Percentiles rank a stretch among this genome's conserved stretches.
These are phyloP conservation scores for Rhodosporidiobolus odoratus DNA, from an alignment of 768 basidiomycete genomes.

Conservation along the genomic window DNA sequence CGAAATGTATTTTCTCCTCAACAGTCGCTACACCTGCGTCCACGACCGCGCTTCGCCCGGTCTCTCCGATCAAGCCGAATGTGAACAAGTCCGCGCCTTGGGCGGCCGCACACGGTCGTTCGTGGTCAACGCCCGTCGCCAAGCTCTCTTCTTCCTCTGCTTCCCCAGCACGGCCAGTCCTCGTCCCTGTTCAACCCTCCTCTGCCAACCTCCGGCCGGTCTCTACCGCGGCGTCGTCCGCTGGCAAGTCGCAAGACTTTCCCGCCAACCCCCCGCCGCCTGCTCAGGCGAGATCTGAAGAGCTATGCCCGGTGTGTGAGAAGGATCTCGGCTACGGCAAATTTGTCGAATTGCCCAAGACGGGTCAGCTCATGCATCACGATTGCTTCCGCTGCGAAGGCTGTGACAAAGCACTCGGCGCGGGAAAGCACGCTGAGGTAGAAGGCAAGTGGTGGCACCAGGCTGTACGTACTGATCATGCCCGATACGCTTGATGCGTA, in stretches of 20 bases:
- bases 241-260: not conserved
- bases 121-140: not conserved
- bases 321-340: constrained; percentile 27
- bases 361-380: constrained; percentile 10
- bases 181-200: not conserved
- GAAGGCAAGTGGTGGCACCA: constrained; percentile 22
- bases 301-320: constrained; percentile 6
- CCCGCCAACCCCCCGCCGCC: too few species aligned
- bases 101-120: not conserved
- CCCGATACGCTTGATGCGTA: not conserved
- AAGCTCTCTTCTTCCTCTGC: not conserved
- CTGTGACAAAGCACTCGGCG: constrained; percentile 5
- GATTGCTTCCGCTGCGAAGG: constrained; percentile 29
- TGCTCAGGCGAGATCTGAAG: not conserved
- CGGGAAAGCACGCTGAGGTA: constrained; percentile 13
- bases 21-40: not conserved
- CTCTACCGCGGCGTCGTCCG: too few species aligned
- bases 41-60: too few species aligned
- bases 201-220: not conserved
- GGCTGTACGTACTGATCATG: not conserved
- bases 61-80: not conserved
- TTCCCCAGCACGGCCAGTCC: not conserved
- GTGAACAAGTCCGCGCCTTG: too few species aligned
- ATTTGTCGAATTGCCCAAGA: constrained; percentile 14
- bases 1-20: too few species aligned